A percentile compares a stretch with the other conserved stretches of the same genome.
Evolutionary conservation across 225 moss, liverwort and hornwort species (phyloP).

Genomic region (Lunularia cruciata): DNA sequence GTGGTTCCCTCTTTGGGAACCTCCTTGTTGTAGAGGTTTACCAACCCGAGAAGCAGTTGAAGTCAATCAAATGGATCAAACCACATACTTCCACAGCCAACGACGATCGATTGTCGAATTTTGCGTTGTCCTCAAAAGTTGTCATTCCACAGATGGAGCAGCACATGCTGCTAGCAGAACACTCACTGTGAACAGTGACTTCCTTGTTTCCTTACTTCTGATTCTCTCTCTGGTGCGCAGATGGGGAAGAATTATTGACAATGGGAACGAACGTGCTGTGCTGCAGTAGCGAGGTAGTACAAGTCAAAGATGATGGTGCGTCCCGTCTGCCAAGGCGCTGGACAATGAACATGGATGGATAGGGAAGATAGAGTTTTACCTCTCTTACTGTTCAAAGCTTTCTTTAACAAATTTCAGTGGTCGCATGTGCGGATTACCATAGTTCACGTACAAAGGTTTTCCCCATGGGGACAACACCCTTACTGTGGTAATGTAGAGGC

Average conservation of each 20-base stretch:
- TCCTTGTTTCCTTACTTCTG: neutral
- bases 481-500: too few relatives aligned
- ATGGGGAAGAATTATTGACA: neutral
- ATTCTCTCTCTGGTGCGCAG: neutral
- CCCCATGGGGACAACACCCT: too few relatives aligned
- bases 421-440: too few relatives aligned
- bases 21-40: conserved; percentile 1
- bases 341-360: neutral
- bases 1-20: conserved; percentile 13
- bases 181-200: neutral
- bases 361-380: too few relatives aligned
- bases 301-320: conserved; percentile 7
- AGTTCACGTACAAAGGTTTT: too few relatives aligned
- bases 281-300: too few relatives aligned
- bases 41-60: conserved; percentile 15
- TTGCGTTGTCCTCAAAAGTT: too few relatives aligned
- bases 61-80: neutral
- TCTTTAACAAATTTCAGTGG: too few relatives aligned
- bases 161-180: neutral
- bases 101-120: too few relatives aligned
- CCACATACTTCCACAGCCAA: neutral
- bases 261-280: neutral
- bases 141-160: too few relatives aligned
- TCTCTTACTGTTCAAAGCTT: too few relatives aligned
- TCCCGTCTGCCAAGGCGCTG: neutral